These are phyloP conservation scores for Suhomyces sp. DNA, from an alignment of 805 yeast genomes.

Conservation along the genomic window DNA sequence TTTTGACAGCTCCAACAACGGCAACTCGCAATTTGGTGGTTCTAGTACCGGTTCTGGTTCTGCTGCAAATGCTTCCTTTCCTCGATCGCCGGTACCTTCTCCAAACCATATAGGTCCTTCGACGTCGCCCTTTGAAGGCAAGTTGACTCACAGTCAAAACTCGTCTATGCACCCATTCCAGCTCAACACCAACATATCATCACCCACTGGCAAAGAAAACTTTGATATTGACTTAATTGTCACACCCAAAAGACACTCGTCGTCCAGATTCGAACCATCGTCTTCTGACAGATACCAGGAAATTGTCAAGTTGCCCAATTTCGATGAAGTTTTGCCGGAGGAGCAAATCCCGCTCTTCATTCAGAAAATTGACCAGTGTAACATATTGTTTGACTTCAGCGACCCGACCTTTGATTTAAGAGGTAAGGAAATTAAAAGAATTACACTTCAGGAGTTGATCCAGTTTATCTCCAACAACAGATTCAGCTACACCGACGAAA, in stretches of 20 bases:
- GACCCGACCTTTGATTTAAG: conserved; percentile 90
- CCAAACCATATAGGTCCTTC: conserved; percentile 7
- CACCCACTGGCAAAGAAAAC: conserved; percentile 58
- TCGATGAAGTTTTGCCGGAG: conserved; percentile 80
- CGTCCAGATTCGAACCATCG: conserved; percentile 82
- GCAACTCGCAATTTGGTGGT: not conserved
- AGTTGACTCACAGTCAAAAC: conserved; percentile 8
- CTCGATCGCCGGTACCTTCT: conserved; percentile 23
- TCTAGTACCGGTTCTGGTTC: not conserved
- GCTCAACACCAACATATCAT: conserved; percentile 53
- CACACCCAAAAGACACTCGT: conserved; percentile 84
- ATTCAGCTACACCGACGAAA: conserved; percentile 83
- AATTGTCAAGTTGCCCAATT: conserved; percentile 74
- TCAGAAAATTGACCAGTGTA: conserved; percentile 91
- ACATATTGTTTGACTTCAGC: conserved; percentile 86
- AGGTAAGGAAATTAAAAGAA: conserved; percentile 88
- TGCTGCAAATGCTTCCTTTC: conserved; percentile 12
- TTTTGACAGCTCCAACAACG: conserved; percentile 7
- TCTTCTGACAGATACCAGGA: conserved; percentile 42
- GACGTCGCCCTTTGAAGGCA: conserved; percentile 10
- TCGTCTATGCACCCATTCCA: conserved; percentile 40
- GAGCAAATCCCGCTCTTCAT: conserved; percentile 78
- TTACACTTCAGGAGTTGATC: conserved; percentile 83
- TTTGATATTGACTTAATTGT: conserved; percentile 75
- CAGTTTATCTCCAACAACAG: conserved; percentile 82